Evolutionary conservation across 176 grass and related monocot species (phyloP), one percentile per base, ranked within the genome.

Genomic region (Carex pumila): DNA sequence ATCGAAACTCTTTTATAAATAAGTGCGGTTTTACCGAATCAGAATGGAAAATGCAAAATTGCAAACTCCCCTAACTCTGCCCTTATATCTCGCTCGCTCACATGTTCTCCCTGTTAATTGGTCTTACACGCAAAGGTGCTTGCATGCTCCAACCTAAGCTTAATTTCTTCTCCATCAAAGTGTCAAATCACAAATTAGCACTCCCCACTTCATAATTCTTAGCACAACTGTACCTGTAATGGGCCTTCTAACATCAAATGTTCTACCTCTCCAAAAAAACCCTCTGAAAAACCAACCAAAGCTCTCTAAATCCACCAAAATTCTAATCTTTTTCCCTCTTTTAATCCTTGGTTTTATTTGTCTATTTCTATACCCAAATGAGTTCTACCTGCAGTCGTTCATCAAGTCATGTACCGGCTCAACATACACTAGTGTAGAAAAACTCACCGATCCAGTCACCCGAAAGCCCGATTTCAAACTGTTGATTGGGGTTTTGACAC

Each of bases 401-500:
- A 57, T 92, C 63, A 84, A 71, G 56, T 50, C 83, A 21, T 92
- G 88, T 79, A 37, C 49, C 13, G 15, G 18, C n/a, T 60, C 65
- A 10, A 65, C 83, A 15, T 74, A 71, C 31, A 74, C 83, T 6
- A 73, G 68, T 5, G 55, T 63, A 1, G 7, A 0, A 12, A 60
- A 31, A 1, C 43, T 19, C 62, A 75, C 21, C 3, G 52, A 86
- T 12, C 62, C 68, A 10, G 54, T 52, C 17, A 72, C 65, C 69
- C 85, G 85, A 58, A 88, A 85, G 55, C 87, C 88, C 9, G 92
- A 92, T 61, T 92, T 94, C 88, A 84, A 88, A 21, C 88, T 94
- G 0, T 84, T 94, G 9, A 92, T 94, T 74, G 90, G 92, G 86
- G 75, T 94, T 8, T 90, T 94, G 56, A 94, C 90, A 41, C 83